Percentiles rank a stretch among this genome's conserved stretches.
These are phyloP conservation scores for Claviceps sp. DNA, from an alignment of 2,329 filamentous ascomycete genomes.

Conservation along the genomic window DNA sequence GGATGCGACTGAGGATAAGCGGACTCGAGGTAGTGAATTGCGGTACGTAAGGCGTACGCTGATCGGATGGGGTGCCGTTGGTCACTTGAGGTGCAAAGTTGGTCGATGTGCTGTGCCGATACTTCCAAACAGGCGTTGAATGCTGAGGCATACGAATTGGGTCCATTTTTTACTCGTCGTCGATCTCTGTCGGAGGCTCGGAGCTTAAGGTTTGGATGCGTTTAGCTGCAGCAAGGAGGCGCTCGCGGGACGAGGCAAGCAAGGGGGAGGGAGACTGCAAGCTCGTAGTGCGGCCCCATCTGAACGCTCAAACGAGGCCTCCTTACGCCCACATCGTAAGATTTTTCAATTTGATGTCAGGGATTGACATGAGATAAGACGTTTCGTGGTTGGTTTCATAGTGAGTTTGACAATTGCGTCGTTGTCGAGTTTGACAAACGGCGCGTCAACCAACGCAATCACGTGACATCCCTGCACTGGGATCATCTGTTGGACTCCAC, in stretches of 20 bases:
- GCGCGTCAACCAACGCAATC: neutral
- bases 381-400: neutral
- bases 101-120: neutral
- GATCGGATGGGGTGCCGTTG: neutral
- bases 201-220: neutral
- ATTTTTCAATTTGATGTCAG: neutral
- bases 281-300: neutral
- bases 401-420: neutral
- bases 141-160: too few species aligned
- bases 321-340: neutral
- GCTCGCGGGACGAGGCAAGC: neutral
- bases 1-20: conserved; percentile 4
- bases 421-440: neutral
- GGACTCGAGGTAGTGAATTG: conserved; percentile 3
- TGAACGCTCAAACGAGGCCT: neutral
- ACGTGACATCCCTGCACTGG: too few species aligned
- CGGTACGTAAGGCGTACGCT: conserved; percentile 2
- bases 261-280: neutral
- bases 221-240: neutral
- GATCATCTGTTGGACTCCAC: too few species aligned
- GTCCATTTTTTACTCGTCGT: neutral
- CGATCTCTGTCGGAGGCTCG: neutral
- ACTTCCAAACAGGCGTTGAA: neutral
- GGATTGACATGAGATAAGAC: neutral
- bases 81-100: neutral